Evolutionary conservation across 169 alveolate genomes (phyloP).

Genomic region (Plasmodium berghei): DNA sequence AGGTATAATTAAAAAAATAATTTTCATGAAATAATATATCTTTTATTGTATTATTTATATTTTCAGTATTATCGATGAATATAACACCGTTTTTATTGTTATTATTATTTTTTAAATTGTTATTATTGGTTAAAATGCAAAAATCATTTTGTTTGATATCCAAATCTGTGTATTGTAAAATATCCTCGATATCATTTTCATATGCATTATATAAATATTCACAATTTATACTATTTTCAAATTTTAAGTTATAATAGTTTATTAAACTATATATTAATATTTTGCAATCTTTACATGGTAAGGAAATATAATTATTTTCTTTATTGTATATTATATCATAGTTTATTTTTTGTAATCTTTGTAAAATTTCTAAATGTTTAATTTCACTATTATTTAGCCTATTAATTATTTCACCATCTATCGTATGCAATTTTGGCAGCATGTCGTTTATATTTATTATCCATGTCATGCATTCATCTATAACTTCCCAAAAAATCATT

Average conservation of each 20-base stretch:
- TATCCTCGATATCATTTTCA: not conserved
- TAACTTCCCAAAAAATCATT: slow-evolving; percentile 66
- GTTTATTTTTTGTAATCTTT: slow-evolving; percentile 52
- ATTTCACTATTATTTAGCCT: slow-evolving; percentile 52
- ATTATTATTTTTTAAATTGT: not conserved
- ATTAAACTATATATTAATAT: slow-evolving; percentile 32
- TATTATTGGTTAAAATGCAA: slow-evolving; percentile 37
- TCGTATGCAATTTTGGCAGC: slow-evolving; percentile 45
- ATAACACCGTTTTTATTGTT: slow-evolving; percentile 6
- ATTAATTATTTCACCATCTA: slow-evolving; percentile 18
- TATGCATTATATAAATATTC: not conserved
- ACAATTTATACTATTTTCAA: not conserved
- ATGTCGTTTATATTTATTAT: slow-evolving; percentile 43
- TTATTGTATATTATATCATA: slow-evolving; percentile 24
- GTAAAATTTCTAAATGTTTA: slow-evolving; percentile 36
- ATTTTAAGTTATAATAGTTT: slow-evolving; percentile 24
- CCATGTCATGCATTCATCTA: slow-evolving; percentile 60
- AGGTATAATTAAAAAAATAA: slow-evolving; percentile 66
- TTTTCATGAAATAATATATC: slow-evolving; percentile 63
- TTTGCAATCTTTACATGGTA: slow-evolving; percentile 16
- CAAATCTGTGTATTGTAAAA: slow-evolving; percentile 9
- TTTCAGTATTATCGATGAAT: not conserved
- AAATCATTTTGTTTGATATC: slow-evolving; percentile 13
- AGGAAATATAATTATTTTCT: not conserved
- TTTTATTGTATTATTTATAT: slow-evolving; percentile 24